Evolutionary conservation across 176 grass and related monocot genomes (phyloP).

Genomic region (Puya raimondii): DNA sequence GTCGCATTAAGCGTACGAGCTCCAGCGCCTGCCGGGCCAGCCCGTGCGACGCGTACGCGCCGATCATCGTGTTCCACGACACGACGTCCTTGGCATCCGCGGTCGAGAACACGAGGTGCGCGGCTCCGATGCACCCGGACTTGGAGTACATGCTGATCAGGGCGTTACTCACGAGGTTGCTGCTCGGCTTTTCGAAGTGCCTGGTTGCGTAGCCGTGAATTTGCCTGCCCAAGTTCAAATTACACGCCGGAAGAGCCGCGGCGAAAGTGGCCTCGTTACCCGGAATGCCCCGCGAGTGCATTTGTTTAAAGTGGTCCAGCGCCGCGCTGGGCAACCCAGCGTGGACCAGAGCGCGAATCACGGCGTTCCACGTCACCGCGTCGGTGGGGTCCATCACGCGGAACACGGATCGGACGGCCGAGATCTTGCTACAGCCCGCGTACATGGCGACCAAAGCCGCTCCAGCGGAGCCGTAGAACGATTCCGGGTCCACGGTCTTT

Average conservation of each 20-base stretch:
- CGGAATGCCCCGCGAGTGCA: slow-evolving; percentile 37
- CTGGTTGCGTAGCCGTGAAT: slow-evolving; percentile 37
- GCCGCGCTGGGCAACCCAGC: slow-evolving; percentile 22
- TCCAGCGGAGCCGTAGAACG: slow-evolving; percentile 50
- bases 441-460: slow-evolving; percentile 60
- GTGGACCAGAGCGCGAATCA: slow-evolving; percentile 30
- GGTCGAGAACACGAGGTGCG: slow-evolving; percentile 41
- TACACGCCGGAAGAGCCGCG: slow-evolving; percentile 33
- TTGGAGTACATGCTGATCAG: slow-evolving; percentile 57
- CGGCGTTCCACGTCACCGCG: slow-evolving; percentile 65
- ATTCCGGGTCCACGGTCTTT: slow-evolving; percentile 16
- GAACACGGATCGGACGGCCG: slow-evolving; percentile 29
- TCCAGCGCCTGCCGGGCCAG: slow-evolving; percentile 36
- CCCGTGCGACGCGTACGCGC: slow-evolving; percentile 43
- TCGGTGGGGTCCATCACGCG: slow-evolving; percentile 31
- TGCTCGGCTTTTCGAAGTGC: background rate
- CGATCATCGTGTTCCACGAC: slow-evolving; percentile 66
- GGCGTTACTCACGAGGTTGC: slow-evolving; percentile 28
- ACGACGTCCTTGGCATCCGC: slow-evolving; percentile 36
- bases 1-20: slow-evolving; percentile 33
- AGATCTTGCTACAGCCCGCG: slow-evolving; percentile 27
- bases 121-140: slow-evolving; percentile 32
- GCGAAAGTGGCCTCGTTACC: slow-evolving; percentile 36
- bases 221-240: slow-evolving; percentile 46
- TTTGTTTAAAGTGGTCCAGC: slow-evolving; percentile 38